Conservation (phyloP, 805 yeast genomes). For the Candida patagonica region DNA sequence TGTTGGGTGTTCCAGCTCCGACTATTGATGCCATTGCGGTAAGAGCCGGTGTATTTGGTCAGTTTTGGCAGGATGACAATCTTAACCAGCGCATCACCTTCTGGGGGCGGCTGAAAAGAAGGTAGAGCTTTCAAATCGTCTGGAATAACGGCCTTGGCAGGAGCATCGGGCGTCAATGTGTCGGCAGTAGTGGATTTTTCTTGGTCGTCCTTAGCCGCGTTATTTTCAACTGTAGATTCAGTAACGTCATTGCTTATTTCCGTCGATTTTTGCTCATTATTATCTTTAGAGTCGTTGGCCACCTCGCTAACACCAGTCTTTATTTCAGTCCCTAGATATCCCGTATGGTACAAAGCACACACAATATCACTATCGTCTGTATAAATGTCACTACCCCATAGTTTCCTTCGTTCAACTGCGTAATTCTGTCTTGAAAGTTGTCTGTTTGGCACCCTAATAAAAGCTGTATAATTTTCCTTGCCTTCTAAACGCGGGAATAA, state of each 20-base stretch:
- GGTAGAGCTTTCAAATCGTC: neutral
- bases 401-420: conserved; percentile 39
- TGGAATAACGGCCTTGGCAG: neutral
- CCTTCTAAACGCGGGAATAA: conserved; percentile 24
- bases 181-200: conserved; percentile 1
- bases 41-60: conserved; percentile 53
- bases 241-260: neutral
- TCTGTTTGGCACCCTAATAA: conserved; percentile 45
- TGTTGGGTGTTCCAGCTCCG: conserved; percentile 66
- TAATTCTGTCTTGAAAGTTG: conserved; percentile 32
- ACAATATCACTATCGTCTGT: conserved; percentile 90
- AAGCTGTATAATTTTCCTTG: conserved; percentile 34
- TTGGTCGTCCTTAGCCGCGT: neutral
- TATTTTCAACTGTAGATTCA: neutral
- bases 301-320: neutral
- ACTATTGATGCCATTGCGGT: conserved; percentile 60
- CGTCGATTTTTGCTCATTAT: neutral
- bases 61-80: conserved; percentile 61
- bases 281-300: neutral
- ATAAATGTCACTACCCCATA: conserved; percentile 92
- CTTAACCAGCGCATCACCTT: conserved; percentile 45
- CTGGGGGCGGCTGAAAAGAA: conserved; percentile 7
- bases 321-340: conserved; percentile 35
- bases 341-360: conserved; percentile 65
- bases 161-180: neutral